Percentiles rank a stretch among this genome's conserved stretches.
These are phyloP conservation scores for Globisporangium barbulae DNA, from an alignment of 352 stramenopile species.

Conservation along the genomic window DNA sequence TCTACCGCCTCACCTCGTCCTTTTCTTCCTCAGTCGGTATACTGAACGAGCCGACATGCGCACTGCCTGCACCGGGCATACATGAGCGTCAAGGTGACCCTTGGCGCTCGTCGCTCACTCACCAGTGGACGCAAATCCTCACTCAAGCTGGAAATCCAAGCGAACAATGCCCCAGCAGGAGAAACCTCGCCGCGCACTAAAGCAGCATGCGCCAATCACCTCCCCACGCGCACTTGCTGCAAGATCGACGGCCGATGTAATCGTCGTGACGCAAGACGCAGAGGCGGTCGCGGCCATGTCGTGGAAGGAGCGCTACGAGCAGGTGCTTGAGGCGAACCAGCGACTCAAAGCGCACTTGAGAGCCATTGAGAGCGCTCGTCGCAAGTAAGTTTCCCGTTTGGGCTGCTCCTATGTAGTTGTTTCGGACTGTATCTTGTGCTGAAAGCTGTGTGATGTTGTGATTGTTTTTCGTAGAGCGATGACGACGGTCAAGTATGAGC, in stretches of 20 bases:
- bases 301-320: slow-evolving; percentile 47
- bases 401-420: slow-evolving; percentile 10
- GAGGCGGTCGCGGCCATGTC: slow-evolving; percentile 17
- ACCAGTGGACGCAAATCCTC: too few species aligned
- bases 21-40: too few species aligned
- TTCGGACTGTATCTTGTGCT: neutral
- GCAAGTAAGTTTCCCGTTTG: slow-evolving; percentile 24
- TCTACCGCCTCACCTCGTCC: too few species aligned
- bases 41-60: too few species aligned
- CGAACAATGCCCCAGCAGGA: neutral
- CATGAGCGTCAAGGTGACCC: too few species aligned
- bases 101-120: too few species aligned
- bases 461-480: slow-evolving; percentile 21
- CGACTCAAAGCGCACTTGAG: slow-evolving; percentile 31
- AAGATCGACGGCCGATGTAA: slow-evolving; percentile 19
- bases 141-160: too few species aligned
- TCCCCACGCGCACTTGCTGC: slow-evolving; percentile 1
- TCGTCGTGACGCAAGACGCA: slow-evolving; percentile 36
- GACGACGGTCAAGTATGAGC: slow-evolving; percentile 56
- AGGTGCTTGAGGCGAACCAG: slow-evolving; percentile 29
- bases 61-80: too few species aligned
- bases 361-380: slow-evolving; percentile 31
- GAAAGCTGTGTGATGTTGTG: neutral
- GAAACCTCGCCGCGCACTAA: neutral
- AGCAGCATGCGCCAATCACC: slow-evolving; percentile 10